These are phyloP conservation scores for Hypoxylon sp. DNA, from an alignment of 2,329 filamentous ascomycete species.

Conservation along the genomic window DNA sequence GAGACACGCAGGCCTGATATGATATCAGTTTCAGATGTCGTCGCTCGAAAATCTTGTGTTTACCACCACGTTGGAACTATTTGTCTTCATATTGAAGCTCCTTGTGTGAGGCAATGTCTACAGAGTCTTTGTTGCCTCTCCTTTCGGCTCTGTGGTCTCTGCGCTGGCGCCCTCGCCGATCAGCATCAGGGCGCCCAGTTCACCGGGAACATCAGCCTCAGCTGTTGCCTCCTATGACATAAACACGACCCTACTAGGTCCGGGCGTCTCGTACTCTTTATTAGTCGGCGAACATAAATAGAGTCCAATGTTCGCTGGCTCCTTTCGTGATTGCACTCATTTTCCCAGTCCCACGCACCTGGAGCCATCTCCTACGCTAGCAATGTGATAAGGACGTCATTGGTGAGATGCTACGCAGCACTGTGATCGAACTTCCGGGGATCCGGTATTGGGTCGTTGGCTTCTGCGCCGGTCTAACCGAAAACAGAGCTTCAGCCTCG, in stretches of 20 bases:
- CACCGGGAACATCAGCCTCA: slow-evolving; percentile 18
- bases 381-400: slow-evolving; percentile 25
- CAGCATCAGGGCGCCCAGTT: slow-evolving; percentile 15
- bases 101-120: slow-evolving; percentile 19
- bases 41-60: slow-evolving; percentile 33
- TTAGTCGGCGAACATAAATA: slow-evolving; percentile 37
- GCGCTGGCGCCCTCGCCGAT: slow-evolving; percentile 10
- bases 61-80: neutral
- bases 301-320: neutral
- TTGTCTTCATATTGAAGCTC: slow-evolving; percentile 6
- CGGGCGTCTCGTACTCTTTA: slow-evolving; percentile 12
- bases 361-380: slow-evolving; percentile 6
- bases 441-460: slow-evolving; percentile 18
- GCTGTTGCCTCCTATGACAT: slow-evolving; percentile 8
- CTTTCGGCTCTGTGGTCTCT: slow-evolving; percentile 25
- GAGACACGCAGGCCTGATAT: slow-evolving; percentile 35
- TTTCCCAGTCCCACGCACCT: slow-evolving; percentile 28
- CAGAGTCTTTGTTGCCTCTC: slow-evolving; percentile 19
- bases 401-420: slow-evolving; percentile 1
- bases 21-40: slow-evolving; percentile 38
- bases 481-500: slow-evolving; percentile 17
- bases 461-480: slow-evolving; percentile 19
- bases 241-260: slow-evolving; percentile 1
- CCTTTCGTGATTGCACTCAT: slow-evolving; percentile 12
- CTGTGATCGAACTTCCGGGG: slow-evolving; percentile 8